These are phyloP conservation scores for Pythium phragmiticola DNA, from an alignment of 352 stramenopile species.

Conservation along the genomic window DNA sequence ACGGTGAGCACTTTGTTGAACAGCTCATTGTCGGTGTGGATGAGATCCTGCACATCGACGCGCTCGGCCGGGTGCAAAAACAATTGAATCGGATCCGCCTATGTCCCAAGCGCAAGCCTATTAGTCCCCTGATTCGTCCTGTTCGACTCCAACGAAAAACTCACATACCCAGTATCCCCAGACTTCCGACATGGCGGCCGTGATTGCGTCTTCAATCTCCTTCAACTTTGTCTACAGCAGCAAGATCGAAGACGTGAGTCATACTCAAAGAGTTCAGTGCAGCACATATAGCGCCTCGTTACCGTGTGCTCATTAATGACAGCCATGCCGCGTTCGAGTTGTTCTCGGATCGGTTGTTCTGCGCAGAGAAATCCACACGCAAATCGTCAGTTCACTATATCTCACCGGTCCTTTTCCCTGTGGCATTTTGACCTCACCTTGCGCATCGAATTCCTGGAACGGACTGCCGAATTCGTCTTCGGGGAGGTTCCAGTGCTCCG, in stretches of 20 bases:
- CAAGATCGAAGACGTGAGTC: neutral
- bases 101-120: neutral
- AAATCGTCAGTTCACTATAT: neutral
- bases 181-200: slow-evolving; percentile 85
- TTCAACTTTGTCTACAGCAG: slow-evolving; percentile 69
- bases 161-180: slow-evolving; percentile 84
- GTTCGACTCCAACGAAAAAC: neutral
- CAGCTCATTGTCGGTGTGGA: slow-evolving; percentile 88
- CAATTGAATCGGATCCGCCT: slow-evolving; percentile 83
- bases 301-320: slow-evolving; percentile 89
- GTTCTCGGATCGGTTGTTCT: slow-evolving; percentile 84
- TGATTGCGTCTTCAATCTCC: slow-evolving; percentile 86
- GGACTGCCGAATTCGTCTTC: slow-evolving; percentile 79
- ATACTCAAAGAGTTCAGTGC: neutral
- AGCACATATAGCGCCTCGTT: slow-evolving; percentile 5
- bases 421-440: slow-evolving; percentile 37
- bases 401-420: neutral
- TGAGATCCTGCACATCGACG: slow-evolving; percentile 86
- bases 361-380: neutral
- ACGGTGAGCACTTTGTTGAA: slow-evolving; percentile 90
- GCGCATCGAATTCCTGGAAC: slow-evolving; percentile 77
- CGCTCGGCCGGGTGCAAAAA: slow-evolving; percentile 81
- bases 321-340: slow-evolving; percentile 72
- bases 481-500: slow-evolving; percentile 82
- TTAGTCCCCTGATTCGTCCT: neutral